Evolutionary conservation across 768 basidiomycete genomes (phyloP).

Genomic region (Pulveroboletus frians): DNA sequence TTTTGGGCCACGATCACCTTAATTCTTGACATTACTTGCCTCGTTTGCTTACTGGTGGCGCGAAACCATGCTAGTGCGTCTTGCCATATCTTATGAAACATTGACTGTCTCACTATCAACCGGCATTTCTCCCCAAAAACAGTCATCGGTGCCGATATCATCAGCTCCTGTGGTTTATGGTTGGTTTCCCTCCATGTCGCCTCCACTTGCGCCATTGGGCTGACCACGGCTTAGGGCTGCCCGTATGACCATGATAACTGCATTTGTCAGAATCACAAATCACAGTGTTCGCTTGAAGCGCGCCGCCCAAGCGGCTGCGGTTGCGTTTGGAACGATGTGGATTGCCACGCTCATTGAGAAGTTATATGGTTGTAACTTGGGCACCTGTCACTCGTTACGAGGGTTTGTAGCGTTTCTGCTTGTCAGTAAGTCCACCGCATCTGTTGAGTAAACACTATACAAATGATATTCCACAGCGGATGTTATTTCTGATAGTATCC

Average conservation of each 20-base stretch:
- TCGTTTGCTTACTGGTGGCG: background rate
- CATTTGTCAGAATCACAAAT: background rate
- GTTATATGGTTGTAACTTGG: background rate
- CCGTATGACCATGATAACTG: slow-evolving; percentile 4
- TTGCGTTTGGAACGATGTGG: slow-evolving; percentile 2
- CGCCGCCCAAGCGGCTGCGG: background rate
- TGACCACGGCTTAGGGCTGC: background rate
- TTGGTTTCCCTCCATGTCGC: background rate
- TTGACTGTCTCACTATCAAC: background rate
- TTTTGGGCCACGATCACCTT: background rate
- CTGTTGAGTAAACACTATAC: background rate
- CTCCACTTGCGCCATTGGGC: background rate
- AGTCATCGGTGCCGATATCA: background rate
- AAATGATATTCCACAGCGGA: slow-evolving; percentile 6
- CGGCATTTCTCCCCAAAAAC: background rate
- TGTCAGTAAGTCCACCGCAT: background rate
- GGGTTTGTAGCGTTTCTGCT: background rate
- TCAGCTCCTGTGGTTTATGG: background rate
- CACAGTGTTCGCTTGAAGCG: background rate
- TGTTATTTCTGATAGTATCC: slow-evolving; percentile 4
- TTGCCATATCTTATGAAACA: background rate
- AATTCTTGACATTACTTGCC: background rate
- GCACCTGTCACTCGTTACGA: background rate
- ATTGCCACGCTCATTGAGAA: background rate
- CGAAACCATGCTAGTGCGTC: background rate